Conservation (phyloP, 1,284 basidiomycete genomes). For the Boletus holoroseus region DNA sequence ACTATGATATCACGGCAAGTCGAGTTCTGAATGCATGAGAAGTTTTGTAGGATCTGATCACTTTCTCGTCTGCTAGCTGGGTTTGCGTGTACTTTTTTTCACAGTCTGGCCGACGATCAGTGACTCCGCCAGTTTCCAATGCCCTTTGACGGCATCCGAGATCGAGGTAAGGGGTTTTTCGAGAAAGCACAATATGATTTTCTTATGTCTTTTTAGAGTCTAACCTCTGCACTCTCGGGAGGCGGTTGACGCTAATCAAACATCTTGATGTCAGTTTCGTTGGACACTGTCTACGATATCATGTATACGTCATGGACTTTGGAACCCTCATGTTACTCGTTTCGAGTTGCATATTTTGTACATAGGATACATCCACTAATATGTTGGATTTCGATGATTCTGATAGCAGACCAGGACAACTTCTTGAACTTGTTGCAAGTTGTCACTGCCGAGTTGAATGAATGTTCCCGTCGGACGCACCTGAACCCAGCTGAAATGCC, state of each 20-base stretch:
- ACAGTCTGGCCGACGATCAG: conserved; percentile 66
- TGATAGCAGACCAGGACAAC: background rate
- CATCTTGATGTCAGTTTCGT: background rate
- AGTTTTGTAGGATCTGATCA: conserved; percentile 9
- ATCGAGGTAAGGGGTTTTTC: conserved; percentile 16
- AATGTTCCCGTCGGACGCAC: background rate
- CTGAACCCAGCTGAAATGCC: conserved; percentile 37
- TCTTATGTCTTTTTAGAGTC: conserved; percentile 16
- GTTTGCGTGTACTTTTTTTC: conserved; percentile 58
- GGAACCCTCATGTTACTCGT: background rate
- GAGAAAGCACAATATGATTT: background rate
- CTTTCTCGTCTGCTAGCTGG: conserved; percentile 42
- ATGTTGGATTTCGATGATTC: background rate
- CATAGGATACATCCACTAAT: background rate
- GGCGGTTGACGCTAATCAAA: background rate
- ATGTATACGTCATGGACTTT: conserved; percentile 22
- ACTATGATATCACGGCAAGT: conserved; percentile 64
- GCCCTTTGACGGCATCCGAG: conserved; percentile 48
- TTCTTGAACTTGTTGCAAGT: background rate
- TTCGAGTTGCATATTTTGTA: conserved; percentile 1
- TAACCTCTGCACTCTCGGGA: conserved; percentile 17
- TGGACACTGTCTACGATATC: conserved; percentile 9
- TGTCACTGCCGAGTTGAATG: background rate
- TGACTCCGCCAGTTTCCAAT: conserved; percentile 61
- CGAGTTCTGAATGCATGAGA: background rate